Evolutionary conservation across 306 rosid species (phyloP).

Genomic region (Dalbergia cultrata): DNA sequence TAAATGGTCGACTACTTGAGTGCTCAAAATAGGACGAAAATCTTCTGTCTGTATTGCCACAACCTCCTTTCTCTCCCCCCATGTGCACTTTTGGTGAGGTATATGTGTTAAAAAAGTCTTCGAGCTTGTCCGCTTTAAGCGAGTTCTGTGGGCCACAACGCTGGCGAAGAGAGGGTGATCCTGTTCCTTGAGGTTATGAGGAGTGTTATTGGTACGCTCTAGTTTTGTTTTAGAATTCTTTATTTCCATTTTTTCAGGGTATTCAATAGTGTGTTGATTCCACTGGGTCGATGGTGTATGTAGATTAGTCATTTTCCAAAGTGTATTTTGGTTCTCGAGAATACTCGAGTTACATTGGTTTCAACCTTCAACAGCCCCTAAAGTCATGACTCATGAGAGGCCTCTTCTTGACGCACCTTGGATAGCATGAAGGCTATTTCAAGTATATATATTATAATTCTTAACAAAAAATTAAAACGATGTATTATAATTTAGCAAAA

Average conservation of each 20-base stretch:
- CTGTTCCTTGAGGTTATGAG: conserved; percentile 80
- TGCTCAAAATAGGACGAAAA: conserved; percentile 77
- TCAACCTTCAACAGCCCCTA: conserved; percentile 73
- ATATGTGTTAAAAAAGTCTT: conserved; percentile 92
- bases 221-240: too few species aligned
- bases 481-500: too few species aligned
- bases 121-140: conserved; percentile 92
- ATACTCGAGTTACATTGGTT: conserved; percentile 94
- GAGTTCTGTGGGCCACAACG: conserved; percentile 89
- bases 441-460: too few species aligned
- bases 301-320: too few species aligned
- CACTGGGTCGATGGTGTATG: too few species aligned
- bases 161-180: conserved; percentile 97
- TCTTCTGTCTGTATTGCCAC: conserved; percentile 70
- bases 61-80: conserved; percentile 89
- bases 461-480: too few species aligned
- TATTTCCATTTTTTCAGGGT: too few species aligned
- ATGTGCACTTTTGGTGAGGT: conserved; percentile 94
- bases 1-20: conserved; percentile 86
- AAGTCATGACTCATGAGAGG: conserved; percentile 69
- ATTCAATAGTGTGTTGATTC: too few species aligned
- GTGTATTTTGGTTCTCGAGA: conserved; percentile 77
- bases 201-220: too few species aligned
- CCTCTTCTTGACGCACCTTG: conserved; percentile 96
- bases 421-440: conserved; percentile 82